These are phyloP conservation scores for Papilionanthe hybrid DNA, from an alignment of 116 monocot species.

Conservation along the genomic window DNA sequence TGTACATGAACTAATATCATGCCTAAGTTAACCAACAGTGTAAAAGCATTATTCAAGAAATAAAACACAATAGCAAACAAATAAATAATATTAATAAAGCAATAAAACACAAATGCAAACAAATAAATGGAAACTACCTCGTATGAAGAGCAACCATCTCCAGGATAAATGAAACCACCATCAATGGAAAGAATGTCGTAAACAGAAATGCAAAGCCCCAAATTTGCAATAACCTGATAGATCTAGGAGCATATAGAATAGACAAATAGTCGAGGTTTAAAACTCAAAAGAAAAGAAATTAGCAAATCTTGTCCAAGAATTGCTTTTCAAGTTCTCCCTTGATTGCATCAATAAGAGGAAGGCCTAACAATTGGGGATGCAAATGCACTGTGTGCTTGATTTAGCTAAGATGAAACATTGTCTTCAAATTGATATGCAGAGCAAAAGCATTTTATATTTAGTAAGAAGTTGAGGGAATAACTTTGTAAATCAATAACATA, in stretches of 20 bases:
- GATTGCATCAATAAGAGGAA: slow-evolving; percentile 54
- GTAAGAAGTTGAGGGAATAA: background rate
- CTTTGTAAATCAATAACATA: background rate
- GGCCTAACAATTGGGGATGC: slow-evolving; percentile 64
- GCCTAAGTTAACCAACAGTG: background rate
- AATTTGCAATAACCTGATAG: slow-evolving; percentile 61
- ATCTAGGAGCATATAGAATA: slow-evolving; percentile 6
- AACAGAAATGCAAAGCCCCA: slow-evolving; percentile 80
- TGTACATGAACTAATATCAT: background rate
- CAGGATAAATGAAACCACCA: slow-evolving; percentile 63
- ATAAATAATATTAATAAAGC: slow-evolving; percentile 4
- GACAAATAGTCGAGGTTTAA: background rate
- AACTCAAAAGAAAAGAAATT: background rate
- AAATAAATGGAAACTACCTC: slow-evolving; percentile 35
- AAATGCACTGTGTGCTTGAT: slow-evolving; percentile 54
- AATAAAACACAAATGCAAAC: slow-evolving; percentile 10
- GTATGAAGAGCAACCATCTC: slow-evolving; percentile 58
- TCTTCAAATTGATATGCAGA: slow-evolving; percentile 12
- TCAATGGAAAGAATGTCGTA: slow-evolving; percentile 73
- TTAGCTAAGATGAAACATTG: slow-evolving; percentile 71
- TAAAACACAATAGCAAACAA: slow-evolving; percentile 9
- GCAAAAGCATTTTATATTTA: background rate
- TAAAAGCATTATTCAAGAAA: background rate
- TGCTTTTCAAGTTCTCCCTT: slow-evolving; percentile 61
- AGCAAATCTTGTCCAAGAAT: slow-evolving; percentile 81